A percentile compares a stretch with the other conserved stretches of the same genome.
These are phyloP conservation scores for Arabidopsis suecica DNA, from an alignment of 345 rosid species.

Conservation along the genomic window DNA sequence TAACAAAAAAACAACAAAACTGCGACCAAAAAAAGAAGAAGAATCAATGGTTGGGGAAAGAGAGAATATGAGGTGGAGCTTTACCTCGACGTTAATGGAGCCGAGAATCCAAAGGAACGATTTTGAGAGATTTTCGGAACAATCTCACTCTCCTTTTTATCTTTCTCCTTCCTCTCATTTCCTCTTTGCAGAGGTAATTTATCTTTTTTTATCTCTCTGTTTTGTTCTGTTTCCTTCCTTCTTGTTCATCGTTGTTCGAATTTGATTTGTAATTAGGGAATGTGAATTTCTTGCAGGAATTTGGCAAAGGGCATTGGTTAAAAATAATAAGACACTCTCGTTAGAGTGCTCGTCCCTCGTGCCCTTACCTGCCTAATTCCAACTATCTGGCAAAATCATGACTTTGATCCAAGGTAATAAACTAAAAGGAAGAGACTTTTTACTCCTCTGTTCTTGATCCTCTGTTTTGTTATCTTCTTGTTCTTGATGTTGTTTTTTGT, in stretches of 20 bases:
- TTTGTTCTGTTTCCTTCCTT: background rate
- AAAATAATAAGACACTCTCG: constrained; percentile 34
- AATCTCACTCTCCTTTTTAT: constrained; percentile 34
- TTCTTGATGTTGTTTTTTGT: constrained; percentile 21
- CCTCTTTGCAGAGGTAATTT: constrained; percentile 58
- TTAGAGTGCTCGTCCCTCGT: constrained; percentile 48
- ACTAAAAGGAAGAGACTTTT: background rate
- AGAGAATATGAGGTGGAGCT: constrained; percentile 22
- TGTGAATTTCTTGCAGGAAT: constrained; percentile 38
- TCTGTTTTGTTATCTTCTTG: constrained; percentile 15
- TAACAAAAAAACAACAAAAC: constrained; percentile 4
- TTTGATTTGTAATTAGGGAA: background rate
- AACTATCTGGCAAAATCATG: constrained; percentile 48
- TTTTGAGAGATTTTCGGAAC: constrained; percentile 39
- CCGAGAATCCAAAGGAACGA: constrained; percentile 33
- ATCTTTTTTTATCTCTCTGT: background rate
- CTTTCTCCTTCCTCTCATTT: constrained; percentile 36
- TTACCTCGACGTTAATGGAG: constrained; percentile 23
- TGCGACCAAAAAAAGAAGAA: constrained; percentile 3
- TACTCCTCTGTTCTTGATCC: background rate
- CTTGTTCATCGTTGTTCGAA: constrained; percentile 3
- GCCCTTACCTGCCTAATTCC: constrained; percentile 51
- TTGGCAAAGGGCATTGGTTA: constrained; percentile 49
- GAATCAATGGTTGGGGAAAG: constrained; percentile 33
- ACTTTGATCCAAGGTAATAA: constrained; percentile 37